Evolutionary conservation across 345 rosid species (phyloP), one percentile per base, ranked within the genome.

Genomic region (Salix suchowensis): DNA sequence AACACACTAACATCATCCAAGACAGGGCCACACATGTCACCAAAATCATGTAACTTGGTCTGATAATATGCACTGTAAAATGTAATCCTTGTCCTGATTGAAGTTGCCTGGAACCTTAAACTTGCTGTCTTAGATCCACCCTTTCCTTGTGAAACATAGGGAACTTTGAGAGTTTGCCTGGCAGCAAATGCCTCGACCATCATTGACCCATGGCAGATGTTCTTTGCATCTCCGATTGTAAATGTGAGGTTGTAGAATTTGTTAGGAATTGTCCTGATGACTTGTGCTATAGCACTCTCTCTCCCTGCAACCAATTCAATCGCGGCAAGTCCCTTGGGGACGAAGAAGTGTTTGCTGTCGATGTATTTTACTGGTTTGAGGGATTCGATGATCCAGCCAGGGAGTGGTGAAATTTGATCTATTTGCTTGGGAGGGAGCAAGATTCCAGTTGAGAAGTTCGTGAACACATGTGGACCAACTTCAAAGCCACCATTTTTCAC

Each of bases 301-400:
- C 94, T 88, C 6, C 98, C 97, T 2, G 93, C 93, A 0, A 92
- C 88, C 66, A 94, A 42, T 66, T 94, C 97, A 8, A 92, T 52
- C 0, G 94, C 94, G 0, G 89, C 88, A 2, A 76, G 79, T 5
- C 94, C 96, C 8, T 90, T 77, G 0, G 94, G 96, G 13, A 94
- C 96, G 2, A 67, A 74, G 82, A 91, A 92, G 78, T 92, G 98
- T 10, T 83, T 84, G 48, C 50, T 84, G 84, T 94, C 97, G 2
- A 92, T 80, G 86, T 84, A 91, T 76, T 91, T 94, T 1, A 92
- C 89, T 0, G 97, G 96, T 77, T 89, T 91, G n/a, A 92, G 79
- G 21, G 98, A 94, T 76, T 92, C 97, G 16, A 94, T 37, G 75
- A 94, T 92, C 98, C 97, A 94, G 8, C 98, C 94, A 0, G 92